phyloP scores from a whole-genome alignment of 2,329 filamentous ascomycete genomes.

The Fusarium continuum region DNA sequence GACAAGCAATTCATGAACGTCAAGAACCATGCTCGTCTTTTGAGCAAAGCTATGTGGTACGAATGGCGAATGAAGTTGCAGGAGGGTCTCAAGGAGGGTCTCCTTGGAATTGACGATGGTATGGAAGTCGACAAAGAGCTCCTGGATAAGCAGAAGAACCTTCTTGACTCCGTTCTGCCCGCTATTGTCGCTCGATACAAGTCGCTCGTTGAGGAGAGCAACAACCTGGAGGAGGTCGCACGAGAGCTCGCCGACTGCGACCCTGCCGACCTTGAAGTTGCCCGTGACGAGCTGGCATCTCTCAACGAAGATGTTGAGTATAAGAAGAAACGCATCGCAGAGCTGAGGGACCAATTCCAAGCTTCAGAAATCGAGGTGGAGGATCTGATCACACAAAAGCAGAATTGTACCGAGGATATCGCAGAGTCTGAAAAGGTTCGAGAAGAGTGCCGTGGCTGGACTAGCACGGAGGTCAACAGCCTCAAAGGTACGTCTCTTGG shows the following conservation, averaged over 20 bases:
- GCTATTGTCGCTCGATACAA: constrained; percentile 68
- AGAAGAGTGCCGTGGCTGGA: constrained; percentile 92
- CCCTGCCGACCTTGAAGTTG: constrained; percentile 76
- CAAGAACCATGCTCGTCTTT: constrained; percentile 87
- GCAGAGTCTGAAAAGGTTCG: constrained; percentile 82
- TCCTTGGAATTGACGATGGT: constrained; percentile 77
- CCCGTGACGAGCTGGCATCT: constrained; percentile 72
- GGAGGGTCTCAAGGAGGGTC: constrained; percentile 80
- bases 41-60: constrained; percentile 98
- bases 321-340: constrained; percentile 73
- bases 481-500: constrained; percentile 70
- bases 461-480: constrained; percentile 77
- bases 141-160: constrained; percentile 72
- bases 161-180: constrained; percentile 75
- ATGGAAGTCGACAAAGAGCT: constrained; percentile 78
- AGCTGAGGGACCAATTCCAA: constrained; percentile 72
- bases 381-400: constrained; percentile 71
- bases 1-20: constrained; percentile 98
- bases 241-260: constrained; percentile 82
- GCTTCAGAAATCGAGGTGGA: constrained; percentile 73
- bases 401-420: constrained; percentile 77
- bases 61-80: constrained; percentile 94
- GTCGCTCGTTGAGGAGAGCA: constrained; percentile 69
- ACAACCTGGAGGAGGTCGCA: constrained; percentile 75
- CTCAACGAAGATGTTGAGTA: constrained; percentile 74